Conservation (phyloP, 768 basidiomycete species). For the Mycena filopes region DNA sequence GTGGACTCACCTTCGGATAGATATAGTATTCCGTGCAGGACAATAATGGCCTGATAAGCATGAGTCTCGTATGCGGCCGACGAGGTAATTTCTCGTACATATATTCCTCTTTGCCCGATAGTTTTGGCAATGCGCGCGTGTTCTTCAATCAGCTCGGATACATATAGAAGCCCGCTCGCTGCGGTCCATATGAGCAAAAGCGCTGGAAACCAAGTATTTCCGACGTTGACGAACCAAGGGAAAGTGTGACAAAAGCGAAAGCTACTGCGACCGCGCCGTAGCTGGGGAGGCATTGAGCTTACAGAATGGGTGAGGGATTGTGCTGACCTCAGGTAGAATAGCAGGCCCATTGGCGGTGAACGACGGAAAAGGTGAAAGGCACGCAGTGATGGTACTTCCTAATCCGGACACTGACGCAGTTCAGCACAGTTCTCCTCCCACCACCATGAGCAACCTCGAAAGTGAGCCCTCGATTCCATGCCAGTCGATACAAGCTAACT, state of each 20-base stretch:
- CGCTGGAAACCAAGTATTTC: neutral
- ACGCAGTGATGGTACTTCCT: neutral
- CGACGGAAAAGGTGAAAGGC: neutral
- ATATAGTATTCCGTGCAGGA: slow-evolving; percentile 80
- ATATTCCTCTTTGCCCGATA: slow-evolving; percentile 87
- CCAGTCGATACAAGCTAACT: slow-evolving; percentile 42
- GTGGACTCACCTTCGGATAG: too few relatives aligned
- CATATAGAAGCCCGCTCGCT: slow-evolving; percentile 95
- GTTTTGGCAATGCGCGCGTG: slow-evolving; percentile 85
- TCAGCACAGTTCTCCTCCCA: slow-evolving; percentile 24
- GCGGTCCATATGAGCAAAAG: slow-evolving; percentile 5
- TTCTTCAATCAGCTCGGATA: slow-evolving; percentile 96
- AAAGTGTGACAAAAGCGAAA: slow-evolving; percentile 91
- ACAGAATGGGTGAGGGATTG: neutral
- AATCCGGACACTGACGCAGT: slow-evolving; percentile 21
- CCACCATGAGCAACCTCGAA: slow-evolving; percentile 84
- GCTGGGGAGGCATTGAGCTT: slow-evolving; percentile 47
- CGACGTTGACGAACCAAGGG: slow-evolving; percentile 70
- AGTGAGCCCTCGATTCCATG: slow-evolving; percentile 64
- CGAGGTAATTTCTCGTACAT: slow-evolving; percentile 64
- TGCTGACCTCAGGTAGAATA: slow-evolving; percentile 71
- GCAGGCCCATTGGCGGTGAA: slow-evolving; percentile 56
- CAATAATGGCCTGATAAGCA: slow-evolving; percentile 74
- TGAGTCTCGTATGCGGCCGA: slow-evolving; percentile 14
- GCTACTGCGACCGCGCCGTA: slow-evolving; percentile 82